These are phyloP conservation scores for Pelargonium fulgidum DNA, from an alignment of 441 rosid species.

Conservation along the genomic window DNA sequence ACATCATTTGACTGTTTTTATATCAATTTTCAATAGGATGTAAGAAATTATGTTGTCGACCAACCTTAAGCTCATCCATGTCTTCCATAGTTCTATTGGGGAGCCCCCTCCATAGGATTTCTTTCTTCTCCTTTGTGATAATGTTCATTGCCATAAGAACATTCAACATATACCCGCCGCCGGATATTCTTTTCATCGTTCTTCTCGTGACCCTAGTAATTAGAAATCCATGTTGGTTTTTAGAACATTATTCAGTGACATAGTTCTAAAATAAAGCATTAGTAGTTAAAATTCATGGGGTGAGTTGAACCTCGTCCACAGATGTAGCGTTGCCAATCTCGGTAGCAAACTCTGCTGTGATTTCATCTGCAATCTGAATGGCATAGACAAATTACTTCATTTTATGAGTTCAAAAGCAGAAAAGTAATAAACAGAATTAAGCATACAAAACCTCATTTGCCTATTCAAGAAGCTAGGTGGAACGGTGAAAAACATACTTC, in stretches of 20 bases:
- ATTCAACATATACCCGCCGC: conserved; percentile 47
- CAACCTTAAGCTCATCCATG: too few relatives aligned
- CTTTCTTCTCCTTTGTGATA: too few relatives aligned
- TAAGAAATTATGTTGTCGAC: not conserved
- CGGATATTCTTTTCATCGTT: conserved; percentile 48
- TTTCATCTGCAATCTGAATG: conserved; percentile 50
- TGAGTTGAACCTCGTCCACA: conserved; percentile 39
- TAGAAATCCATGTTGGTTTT: conserved; percentile 5
- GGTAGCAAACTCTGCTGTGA: conserved; percentile 43
- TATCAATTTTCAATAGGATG: not conserved
- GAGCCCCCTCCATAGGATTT: too few relatives aligned
- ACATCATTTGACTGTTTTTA: not conserved
- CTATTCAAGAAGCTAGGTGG: not conserved
- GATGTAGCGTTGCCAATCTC: conserved; percentile 29
- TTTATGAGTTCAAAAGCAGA: not conserved
- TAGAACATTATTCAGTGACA: not conserved
- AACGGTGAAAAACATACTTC: too few relatives aligned
- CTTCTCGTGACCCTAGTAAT: conserved; percentile 23
- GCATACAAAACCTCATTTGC: not conserved
- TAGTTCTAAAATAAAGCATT: not conserved
- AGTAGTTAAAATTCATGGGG: conserved; percentile 2
- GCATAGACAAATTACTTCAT: conserved; percentile 14
- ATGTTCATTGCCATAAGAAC: conserved; percentile 16
- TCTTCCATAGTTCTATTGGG: too few relatives aligned
- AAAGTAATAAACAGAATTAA: not conserved